Conservation (phyloP, 495 filamentous ascomycete species). For the Letharia lupina region DNA sequence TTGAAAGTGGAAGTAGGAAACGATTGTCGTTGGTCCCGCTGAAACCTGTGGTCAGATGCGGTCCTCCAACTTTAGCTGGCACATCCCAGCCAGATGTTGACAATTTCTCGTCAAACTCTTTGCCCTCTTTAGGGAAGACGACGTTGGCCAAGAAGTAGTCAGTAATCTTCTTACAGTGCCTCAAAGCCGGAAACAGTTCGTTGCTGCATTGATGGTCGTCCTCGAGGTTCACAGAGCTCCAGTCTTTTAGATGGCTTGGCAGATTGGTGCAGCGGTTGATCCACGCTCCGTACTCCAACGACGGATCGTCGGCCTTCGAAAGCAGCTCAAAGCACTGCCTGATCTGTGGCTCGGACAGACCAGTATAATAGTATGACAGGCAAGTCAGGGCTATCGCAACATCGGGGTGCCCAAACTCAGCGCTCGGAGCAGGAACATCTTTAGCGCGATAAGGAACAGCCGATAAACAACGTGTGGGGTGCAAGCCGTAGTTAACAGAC, state of each 20-base stretch:
- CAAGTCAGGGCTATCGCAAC: constrained; percentile 56
- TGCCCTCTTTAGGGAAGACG: constrained; percentile 60
- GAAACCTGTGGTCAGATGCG: constrained; percentile 53
- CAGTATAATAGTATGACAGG: constrained; percentile 59
- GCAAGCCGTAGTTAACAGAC: constrained; percentile 58
- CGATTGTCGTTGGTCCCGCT: constrained; percentile 66
- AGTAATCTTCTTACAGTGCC: constrained; percentile 28
- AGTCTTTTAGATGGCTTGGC: background rate
- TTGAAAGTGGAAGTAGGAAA: constrained; percentile 45
- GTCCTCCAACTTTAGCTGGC: constrained; percentile 28
- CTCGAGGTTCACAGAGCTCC: constrained; percentile 9
- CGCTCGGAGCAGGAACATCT: constrained; percentile 49
- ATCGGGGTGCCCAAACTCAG: constrained; percentile 70
- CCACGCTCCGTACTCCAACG: constrained; percentile 50
- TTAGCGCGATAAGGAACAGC: constrained; percentile 44
- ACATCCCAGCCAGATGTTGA: constrained; percentile 64
- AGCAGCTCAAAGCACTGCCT: constrained; percentile 41
- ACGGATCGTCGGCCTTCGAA: constrained; percentile 44
- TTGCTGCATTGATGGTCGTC: constrained; percentile 28
- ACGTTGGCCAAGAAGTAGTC: constrained; percentile 55
- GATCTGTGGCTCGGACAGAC: constrained; percentile 48
- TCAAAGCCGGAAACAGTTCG: constrained; percentile 6
- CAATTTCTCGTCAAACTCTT: constrained; percentile 56
- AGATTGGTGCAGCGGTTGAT: constrained; percentile 24
- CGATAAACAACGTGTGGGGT: constrained; percentile 5